Conservation (phyloP, 2,329 filamentous ascomycete species). For the Colletotrichum neosansevieriae region DNA sequence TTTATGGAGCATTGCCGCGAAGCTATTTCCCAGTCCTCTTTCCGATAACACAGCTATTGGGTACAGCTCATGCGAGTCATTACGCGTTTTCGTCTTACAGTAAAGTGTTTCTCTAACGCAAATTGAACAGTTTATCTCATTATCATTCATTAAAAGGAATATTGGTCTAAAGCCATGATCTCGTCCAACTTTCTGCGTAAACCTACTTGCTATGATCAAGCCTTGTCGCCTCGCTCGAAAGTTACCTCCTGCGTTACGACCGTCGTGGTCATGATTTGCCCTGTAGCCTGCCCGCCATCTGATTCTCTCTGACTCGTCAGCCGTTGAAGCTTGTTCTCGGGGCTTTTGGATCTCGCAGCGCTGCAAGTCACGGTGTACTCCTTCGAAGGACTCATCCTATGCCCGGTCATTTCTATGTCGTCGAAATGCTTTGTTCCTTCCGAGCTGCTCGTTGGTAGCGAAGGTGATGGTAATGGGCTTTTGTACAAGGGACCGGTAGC, state of each 20-base stretch:
- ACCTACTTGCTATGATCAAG: not conserved
- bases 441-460: constrained; percentile 9
- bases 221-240: not conserved
- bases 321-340: not conserved
- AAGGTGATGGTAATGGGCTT: not conserved
- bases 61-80: too few relatives aligned
- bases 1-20: too few relatives aligned
- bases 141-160: not conserved
- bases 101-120: too few relatives aligned
- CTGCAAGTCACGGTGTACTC: not conserved
- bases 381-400: not conserved
- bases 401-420: constrained; percentile 16
- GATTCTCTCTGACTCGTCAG: not conserved
- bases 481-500: constrained; percentile 33
- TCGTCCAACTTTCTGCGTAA: not conserved
- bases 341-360: not conserved
- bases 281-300: constrained; percentile 7
- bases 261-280: constrained; percentile 42
- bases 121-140: not conserved
- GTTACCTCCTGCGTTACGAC: constrained; percentile 43
- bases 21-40: too few relatives aligned
- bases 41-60: too few relatives aligned
- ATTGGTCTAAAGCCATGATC: not conserved
- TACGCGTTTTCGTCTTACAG: too few relatives aligned
- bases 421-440: constrained; percentile 7